Evolutionary conservation across 495 filamentous ascomycete genomes (phyloP).

Genomic region (Penicillium simplicissimum): DNA sequence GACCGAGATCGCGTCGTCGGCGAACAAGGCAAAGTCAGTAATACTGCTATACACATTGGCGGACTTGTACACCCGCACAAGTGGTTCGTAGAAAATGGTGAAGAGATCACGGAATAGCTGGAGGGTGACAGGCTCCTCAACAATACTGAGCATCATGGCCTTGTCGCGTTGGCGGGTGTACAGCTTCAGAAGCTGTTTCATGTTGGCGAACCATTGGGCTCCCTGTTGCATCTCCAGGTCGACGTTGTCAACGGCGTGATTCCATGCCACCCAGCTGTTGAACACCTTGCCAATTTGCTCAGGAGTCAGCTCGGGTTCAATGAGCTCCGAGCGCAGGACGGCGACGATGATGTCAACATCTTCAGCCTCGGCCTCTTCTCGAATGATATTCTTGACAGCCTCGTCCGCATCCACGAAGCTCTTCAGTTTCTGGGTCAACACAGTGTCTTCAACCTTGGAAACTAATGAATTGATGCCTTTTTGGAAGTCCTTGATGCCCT

Average conservation of each 20-base stretch:
- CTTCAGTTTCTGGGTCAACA: slow-evolving; percentile 82
- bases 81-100: slow-evolving; percentile 97
- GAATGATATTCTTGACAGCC: slow-evolving; percentile 67
- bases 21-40: slow-evolving; percentile 90
- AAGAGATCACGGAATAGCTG: slow-evolving; percentile 95
- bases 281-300: slow-evolving; percentile 81
- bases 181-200: slow-evolving; percentile 94
- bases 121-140: slow-evolving; percentile 91
- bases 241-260: slow-evolving; percentile 86
- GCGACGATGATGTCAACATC: slow-evolving; percentile 79
- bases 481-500: slow-evolving; percentile 83
- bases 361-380: slow-evolving; percentile 68
- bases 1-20: slow-evolving; percentile 87
- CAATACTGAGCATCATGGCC: slow-evolving; percentile 92
- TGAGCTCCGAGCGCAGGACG: slow-evolving; percentile 72
- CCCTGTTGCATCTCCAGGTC: slow-evolving; percentile 86
- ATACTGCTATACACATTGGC: slow-evolving; percentile 97
- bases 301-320: slow-evolving; percentile 65
- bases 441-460: slow-evolving; percentile 71
- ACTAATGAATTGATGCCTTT: slow-evolving; percentile 77
- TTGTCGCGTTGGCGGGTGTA: slow-evolving; percentile 92
- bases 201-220: slow-evolving; percentile 85
- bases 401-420: slow-evolving; percentile 74
- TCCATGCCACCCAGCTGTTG: slow-evolving; percentile 97
- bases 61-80: slow-evolving; percentile 96